Conservation (phyloP, 257 asterid species). For the Solanum etuberosum region DNA sequence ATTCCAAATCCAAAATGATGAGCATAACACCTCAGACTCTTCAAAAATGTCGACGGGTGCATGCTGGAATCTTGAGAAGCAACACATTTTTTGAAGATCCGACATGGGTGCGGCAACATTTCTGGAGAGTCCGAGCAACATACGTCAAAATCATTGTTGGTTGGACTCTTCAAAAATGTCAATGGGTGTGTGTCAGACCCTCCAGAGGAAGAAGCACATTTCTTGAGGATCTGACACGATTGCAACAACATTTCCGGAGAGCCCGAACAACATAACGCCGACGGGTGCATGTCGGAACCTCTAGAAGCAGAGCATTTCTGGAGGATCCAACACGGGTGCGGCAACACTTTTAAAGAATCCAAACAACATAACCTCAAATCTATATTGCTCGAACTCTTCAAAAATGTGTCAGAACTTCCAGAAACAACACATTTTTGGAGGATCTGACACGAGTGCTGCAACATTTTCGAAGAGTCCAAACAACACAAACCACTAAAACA, state of each 20-base stretch:
- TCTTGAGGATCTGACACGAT: neutral
- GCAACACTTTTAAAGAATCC: neutral
- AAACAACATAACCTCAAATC: neutral
- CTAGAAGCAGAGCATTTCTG: neutral
- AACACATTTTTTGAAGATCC: neutral
- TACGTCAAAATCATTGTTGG: fast-evolving
- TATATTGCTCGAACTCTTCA: neutral
- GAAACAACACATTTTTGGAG: neutral
- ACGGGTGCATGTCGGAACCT: neutral
- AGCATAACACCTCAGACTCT: neutral
- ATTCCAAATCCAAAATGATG: constrained; percentile 30
- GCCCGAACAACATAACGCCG: neutral
- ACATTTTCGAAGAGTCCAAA: neutral
- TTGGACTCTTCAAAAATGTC: neutral
- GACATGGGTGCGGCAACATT: neutral
- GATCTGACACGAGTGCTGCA: neutral
- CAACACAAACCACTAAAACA: neutral
- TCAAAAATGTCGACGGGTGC: neutral
- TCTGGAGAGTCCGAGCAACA: neutral
- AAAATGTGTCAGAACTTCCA: neutral
- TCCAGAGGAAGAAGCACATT: neutral
- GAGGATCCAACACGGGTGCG: neutral
- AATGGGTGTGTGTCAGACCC: neutral
- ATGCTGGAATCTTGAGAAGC: neutral
- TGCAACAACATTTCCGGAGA: neutral